phyloP scores from a whole-genome alignment of 306 rosid species.

The Macrotyloma uniflorum region DNA sequence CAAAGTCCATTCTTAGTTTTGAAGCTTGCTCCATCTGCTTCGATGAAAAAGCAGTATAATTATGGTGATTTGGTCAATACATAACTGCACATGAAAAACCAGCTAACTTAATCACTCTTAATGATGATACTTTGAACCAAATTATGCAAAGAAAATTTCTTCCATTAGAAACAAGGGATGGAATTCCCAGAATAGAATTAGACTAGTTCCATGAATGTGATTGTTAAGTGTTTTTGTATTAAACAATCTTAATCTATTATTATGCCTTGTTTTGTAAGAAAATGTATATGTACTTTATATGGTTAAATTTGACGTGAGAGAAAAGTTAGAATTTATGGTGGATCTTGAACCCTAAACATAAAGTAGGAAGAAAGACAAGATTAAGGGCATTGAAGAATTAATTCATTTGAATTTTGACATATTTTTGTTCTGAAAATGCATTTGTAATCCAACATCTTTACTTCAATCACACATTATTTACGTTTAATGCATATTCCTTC shows the following conservation, averaged over 20 bases:
- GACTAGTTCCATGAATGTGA: neutral
- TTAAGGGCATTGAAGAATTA: neutral
- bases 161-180: neutral
- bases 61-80: slow-evolving; percentile 32
- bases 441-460: slow-evolving; percentile 33
- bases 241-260: neutral
- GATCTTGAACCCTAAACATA: neutral
- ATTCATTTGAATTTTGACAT: no score
- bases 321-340: neutral
- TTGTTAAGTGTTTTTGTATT: neutral
- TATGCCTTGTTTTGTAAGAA: neutral
- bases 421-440: no score
- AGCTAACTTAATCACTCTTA: slow-evolving; percentile 20
- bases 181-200: neutral
- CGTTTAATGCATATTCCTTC: slow-evolving; percentile 19
- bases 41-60: slow-evolving; percentile 27
- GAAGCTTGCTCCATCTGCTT: slow-evolving; percentile 52
- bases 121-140: neutral
- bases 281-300: neutral
- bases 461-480: slow-evolving; percentile 40
- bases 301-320: neutral
- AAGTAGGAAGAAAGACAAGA: neutral
- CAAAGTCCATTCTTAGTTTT: slow-evolving; percentile 57
- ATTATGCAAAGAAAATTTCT: no score
- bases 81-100: slow-evolving; percentile 37